Evolutionary conservation across 1,284 basidiomycete species (phyloP).

Genomic region (Coriolopsis trogii): DNA sequence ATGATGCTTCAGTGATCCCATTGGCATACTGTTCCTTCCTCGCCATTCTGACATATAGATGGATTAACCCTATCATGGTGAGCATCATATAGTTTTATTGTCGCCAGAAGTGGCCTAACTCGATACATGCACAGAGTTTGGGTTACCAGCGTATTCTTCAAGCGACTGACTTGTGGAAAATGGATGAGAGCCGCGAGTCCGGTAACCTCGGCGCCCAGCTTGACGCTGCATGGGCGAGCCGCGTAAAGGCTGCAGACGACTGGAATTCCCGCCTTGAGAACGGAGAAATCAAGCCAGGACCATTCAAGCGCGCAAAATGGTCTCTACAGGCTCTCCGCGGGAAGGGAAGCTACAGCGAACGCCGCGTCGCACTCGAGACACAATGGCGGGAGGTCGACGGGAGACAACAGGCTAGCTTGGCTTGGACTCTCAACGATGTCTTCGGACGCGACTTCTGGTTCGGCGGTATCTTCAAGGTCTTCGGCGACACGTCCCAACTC

Average conservation of each 20-base stretch:
- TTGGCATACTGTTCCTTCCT: conserved; percentile 59
- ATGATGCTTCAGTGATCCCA: conserved; percentile 62
- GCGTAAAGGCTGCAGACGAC: conserved; percentile 48
- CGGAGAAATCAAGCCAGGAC: conserved; percentile 48
- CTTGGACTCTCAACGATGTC: conserved; percentile 73
- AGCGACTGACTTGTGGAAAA: conserved; percentile 74
- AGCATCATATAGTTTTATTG: conserved; percentile 17
- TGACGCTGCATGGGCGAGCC: conserved; percentile 51
- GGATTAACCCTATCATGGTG: conserved; percentile 77
- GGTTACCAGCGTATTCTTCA: conserved; percentile 74
- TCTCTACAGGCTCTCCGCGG: conserved; percentile 37
- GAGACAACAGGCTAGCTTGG: conserved; percentile 54
- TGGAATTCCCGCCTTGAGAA: conserved; percentile 56
- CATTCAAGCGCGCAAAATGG: conserved; percentile 48
- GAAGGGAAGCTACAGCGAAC: conserved; percentile 31
- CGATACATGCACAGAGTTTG: conserved; percentile 40
- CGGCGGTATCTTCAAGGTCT: conserved; percentile 57
- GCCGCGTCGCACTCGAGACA: conserved; percentile 41
- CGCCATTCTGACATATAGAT: conserved; percentile 61
- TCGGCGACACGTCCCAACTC: conserved; percentile 62
- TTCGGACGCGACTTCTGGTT: conserved; percentile 73
- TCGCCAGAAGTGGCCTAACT: neutral
- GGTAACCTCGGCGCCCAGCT: conserved; percentile 51
- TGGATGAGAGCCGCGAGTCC: conserved; percentile 57
- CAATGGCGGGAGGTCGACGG: conserved; percentile 56